phyloP scores from a whole-genome alignment of 305 asterid genomes.

The Rubia balearica region DNA sequence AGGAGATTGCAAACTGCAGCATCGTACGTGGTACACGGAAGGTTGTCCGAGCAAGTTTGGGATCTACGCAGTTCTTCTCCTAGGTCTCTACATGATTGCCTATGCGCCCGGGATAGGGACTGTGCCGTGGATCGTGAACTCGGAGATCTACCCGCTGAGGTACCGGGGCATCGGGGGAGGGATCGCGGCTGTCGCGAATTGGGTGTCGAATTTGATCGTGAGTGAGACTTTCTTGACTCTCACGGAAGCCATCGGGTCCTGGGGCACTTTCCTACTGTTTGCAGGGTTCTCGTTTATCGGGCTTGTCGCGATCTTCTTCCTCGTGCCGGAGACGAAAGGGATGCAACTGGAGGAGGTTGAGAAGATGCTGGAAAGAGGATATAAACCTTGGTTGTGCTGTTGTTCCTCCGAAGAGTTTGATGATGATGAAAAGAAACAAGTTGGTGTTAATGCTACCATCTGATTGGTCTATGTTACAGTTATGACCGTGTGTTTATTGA shows the following conservation, averaged over 20 bases:
- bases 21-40: conserved; percentile 55
- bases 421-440: conserved; percentile 5
- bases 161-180: conserved; percentile 79
- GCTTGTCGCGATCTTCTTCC: conserved; percentile 47
- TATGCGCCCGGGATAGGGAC: conserved; percentile 86
- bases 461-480: not conserved
- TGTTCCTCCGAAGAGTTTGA: conserved; percentile 20
- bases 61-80: conserved; percentile 41
- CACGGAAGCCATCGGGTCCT: conserved; percentile 53
- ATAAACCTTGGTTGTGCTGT: conserved; percentile 35
- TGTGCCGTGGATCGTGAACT: conserved; percentile 77
- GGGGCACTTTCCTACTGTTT: conserved; percentile 64
- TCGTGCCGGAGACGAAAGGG: conserved; percentile 81
- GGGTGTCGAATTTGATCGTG: conserved; percentile 73
- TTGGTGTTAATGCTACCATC: not conserved
- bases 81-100: conserved; percentile 60
- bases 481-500: not conserved
- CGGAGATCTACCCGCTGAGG: conserved; percentile 66
- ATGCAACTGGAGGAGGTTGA: conserved; percentile 71
- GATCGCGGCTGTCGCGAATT: conserved; percentile 74
- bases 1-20: conserved; percentile 32
- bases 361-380: conserved; percentile 67
- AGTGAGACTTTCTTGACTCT: conserved; percentile 65
- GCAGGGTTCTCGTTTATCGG: conserved; percentile 59
- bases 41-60: conserved; percentile 81